Evolutionary conservation across 2,329 filamentous ascomycete species (phyloP).

Genomic region (Xylaria sp.): DNA sequence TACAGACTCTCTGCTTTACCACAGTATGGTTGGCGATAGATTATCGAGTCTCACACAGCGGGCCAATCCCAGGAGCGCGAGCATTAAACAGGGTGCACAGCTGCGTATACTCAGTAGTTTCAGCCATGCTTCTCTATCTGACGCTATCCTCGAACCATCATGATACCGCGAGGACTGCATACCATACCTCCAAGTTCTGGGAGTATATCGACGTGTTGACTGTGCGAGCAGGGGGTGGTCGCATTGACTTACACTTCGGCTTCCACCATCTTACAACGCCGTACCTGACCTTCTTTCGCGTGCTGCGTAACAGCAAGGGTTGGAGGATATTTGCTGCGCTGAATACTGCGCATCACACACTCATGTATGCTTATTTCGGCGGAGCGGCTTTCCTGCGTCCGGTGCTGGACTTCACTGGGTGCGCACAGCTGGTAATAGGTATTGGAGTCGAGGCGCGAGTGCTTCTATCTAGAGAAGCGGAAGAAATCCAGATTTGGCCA

Average conservation of each 20-base stretch:
- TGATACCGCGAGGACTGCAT: background rate
- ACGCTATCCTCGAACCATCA: background rate
- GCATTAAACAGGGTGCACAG: constrained; percentile 1
- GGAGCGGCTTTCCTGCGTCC: constrained; percentile 8
- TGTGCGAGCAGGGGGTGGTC: background rate
- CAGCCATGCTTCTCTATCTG: background rate
- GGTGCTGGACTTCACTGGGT: constrained; percentile 5
- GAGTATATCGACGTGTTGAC: constrained; percentile 15
- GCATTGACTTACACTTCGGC: constrained; percentile 14
- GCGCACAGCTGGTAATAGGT: background rate
- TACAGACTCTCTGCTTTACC: constrained; percentile 8
- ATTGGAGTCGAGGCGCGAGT: background rate
- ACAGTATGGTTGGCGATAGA: constrained; percentile 1
- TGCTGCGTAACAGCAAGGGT: constrained; percentile 6
- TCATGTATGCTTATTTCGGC: constrained; percentile 17
- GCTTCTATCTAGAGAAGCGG: background rate
- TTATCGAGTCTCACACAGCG: background rate
- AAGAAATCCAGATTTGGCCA: background rate
- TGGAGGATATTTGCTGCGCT: constrained; percentile 12
- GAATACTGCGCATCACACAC: constrained; percentile 8
- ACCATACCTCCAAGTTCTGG: constrained; percentile 14
- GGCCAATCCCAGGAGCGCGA: constrained; percentile 2
- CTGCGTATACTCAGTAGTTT: constrained; percentile 5
- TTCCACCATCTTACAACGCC: constrained; percentile 17
- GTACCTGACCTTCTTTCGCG: constrained; percentile 17